Conservation (phyloP, 163 green algal species). For the Scenedesmus sp. region DNA sequence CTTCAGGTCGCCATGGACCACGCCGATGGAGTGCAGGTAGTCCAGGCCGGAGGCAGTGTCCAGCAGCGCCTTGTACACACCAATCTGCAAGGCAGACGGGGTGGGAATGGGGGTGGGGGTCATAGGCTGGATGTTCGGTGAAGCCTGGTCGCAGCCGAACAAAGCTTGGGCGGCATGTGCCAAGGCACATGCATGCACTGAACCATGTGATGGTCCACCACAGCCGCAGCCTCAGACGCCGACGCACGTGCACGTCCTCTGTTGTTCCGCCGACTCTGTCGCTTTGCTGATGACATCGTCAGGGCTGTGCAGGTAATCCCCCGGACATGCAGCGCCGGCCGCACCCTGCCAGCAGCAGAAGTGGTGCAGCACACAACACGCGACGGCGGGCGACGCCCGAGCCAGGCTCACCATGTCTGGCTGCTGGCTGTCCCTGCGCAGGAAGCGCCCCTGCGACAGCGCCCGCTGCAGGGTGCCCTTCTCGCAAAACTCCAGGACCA, state of each 20-base stretch:
- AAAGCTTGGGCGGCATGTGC: no score
- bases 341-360: no score
- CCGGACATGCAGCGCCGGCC: no score
- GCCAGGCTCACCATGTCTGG: conserved; percentile 33
- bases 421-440: neutral
- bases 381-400: neutral
- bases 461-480: conserved; percentile 45
- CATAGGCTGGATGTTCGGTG: no score
- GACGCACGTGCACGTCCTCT: no score
- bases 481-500: conserved; percentile 54
- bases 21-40: conserved; percentile 82
- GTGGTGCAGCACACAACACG: no score
- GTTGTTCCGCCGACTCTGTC: no score
- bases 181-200: neutral
- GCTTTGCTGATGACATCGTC: no score
- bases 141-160: no score
- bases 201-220: no score
- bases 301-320: no score
- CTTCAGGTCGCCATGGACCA: conserved; percentile 78
- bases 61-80: conserved; percentile 58
- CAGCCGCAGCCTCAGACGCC: neutral
- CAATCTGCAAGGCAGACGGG: neutral
- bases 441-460: conserved; percentile 19
- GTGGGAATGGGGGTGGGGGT: no score
- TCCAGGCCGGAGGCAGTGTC: conserved; percentile 73